Percentiles rank a stretch among this genome's conserved stretches.
These are phyloP conservation scores for Termitomyces sp. DNA, from an alignment of 768 basidiomycete species.

Conservation along the genomic window DNA sequence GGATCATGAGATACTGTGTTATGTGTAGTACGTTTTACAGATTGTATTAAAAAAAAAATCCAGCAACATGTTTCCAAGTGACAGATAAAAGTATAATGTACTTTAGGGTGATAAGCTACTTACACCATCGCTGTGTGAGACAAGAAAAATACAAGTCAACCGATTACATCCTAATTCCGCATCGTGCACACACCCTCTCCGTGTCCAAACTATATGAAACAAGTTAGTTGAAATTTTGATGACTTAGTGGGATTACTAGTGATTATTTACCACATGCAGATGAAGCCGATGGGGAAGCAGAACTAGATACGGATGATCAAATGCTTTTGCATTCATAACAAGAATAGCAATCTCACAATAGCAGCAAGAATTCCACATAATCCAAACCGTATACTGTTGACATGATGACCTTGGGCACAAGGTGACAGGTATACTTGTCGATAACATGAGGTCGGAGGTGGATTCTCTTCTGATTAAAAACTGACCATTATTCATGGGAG, in stretches of 20 bases:
- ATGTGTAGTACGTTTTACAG: neutral
- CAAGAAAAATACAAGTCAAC: neutral
- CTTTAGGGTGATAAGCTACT: no score
- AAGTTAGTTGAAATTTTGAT: neutral
- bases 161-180: slow-evolving; percentile 27
- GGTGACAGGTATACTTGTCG: slow-evolving; percentile 18
- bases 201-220: slow-evolving; percentile 24
- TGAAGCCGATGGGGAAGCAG: slow-evolving; percentile 25
- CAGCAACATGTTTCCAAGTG: no score
- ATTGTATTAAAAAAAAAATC: neutral
- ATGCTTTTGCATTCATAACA: neutral
- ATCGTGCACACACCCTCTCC: slow-evolving; percentile 30
- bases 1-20: no score
- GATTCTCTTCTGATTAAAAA: neutral
- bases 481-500: slow-evolving; percentile 9
- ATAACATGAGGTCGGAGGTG: neutral
- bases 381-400: slow-evolving; percentile 24
- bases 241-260: neutral
- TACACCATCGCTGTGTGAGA: no score
- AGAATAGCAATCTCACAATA: slow-evolving; percentile 18
- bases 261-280: slow-evolving; percentile 25
- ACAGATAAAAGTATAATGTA: no score
- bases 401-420: slow-evolving; percentile 27
- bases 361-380: slow-evolving; percentile 29
- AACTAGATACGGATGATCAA: slow-evolving; percentile 14